Evolutionary conservation across 345 rosid species (phyloP).

Genomic region (Hypericum androsaemum): DNA sequence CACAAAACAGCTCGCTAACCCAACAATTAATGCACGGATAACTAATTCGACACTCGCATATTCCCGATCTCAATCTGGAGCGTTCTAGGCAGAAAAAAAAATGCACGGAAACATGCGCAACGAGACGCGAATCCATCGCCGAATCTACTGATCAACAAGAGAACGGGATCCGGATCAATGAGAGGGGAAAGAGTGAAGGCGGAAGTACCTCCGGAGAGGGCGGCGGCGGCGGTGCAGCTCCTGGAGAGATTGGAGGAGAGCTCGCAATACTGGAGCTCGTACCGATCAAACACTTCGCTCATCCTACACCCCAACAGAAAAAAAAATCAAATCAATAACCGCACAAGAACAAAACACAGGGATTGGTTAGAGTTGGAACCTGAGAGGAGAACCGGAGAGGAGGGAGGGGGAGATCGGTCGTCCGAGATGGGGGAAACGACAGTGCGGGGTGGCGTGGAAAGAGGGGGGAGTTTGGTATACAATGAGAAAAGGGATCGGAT

Average conservation of each 20-base stretch:
- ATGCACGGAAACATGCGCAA: too few species aligned
- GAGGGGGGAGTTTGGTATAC: too few species aligned
- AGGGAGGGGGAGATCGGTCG: too few species aligned
- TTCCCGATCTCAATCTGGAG: too few species aligned
- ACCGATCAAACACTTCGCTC: slow-evolving; percentile 24
- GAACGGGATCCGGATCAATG: background rate
- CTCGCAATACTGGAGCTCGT: slow-evolving; percentile 27
- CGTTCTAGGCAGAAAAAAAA: background rate
- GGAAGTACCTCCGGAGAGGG: slow-evolving; percentile 38
- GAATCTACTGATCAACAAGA: background rate
- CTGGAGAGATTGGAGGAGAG: slow-evolving; percentile 21
- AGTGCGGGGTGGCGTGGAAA: too few species aligned
- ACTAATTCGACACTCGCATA: too few species aligned
- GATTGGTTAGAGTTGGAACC: background rate
- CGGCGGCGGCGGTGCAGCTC: slow-evolving; percentile 15
- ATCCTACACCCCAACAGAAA: slow-evolving; percentile 1
- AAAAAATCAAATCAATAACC: background rate
- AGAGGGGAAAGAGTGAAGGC: background rate
- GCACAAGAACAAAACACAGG: background rate
- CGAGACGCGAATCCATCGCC: background rate
- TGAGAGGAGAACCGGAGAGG: too few species aligned
- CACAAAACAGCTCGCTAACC: too few species aligned
- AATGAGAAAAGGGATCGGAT: too few species aligned
- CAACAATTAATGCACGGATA: too few species aligned
- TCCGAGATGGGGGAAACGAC: too few species aligned